Evolutionary conservation across 768 basidiomycete genomes (phyloP).

Genomic region (Podaxis pistillaris): DNA sequence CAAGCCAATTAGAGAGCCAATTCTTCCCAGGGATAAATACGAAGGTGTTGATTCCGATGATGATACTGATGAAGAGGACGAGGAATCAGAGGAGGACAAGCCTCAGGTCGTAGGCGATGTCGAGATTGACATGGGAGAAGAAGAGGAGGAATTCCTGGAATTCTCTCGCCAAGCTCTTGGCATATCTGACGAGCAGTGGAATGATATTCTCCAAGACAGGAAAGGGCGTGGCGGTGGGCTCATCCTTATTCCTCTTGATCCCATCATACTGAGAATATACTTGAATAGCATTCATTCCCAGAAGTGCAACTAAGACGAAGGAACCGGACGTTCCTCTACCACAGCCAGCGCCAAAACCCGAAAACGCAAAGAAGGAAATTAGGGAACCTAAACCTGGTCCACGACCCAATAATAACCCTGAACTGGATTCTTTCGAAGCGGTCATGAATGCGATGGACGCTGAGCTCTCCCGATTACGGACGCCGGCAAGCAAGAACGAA

Average conservation of each 20-base stretch:
- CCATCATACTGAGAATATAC: background rate
- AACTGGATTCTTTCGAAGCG: constrained; percentile 89
- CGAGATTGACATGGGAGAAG: constrained; percentile 89
- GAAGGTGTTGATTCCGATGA: constrained; percentile 94
- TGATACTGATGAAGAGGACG: constrained; percentile 68
- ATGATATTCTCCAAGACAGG: constrained; percentile 79
- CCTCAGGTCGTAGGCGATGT: constrained; percentile 82
- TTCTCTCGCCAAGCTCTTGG: constrained; percentile 93
- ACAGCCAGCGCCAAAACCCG: constrained; percentile 9
- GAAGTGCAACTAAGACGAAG: constrained; percentile 26
- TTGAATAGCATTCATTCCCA: constrained; percentile 58
- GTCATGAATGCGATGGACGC: constrained; percentile 96
- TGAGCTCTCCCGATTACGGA: constrained; percentile 52
- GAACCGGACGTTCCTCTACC: constrained; percentile 14
- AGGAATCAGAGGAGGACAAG: constrained; percentile 75
- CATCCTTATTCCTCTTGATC: constrained; percentile 13
- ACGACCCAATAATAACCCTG: constrained; percentile 54
- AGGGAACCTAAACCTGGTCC: constrained; percentile 28
- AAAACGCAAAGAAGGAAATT: constrained; percentile 12
- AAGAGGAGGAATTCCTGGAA: constrained; percentile 92
- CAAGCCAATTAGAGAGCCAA: constrained; percentile 69
- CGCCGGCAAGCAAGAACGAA: constrained; percentile 29
- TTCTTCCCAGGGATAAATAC: constrained; percentile 79
- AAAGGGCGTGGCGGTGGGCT: constrained; percentile 75
- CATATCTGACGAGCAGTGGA: constrained; percentile 86